A percentile compares a stretch with the other conserved stretches of the same genome.
Evolutionary conservation across 192 early-diverging fungal genomes (phyloP).

Genomic region (Cetraspora pellucida): DNA sequence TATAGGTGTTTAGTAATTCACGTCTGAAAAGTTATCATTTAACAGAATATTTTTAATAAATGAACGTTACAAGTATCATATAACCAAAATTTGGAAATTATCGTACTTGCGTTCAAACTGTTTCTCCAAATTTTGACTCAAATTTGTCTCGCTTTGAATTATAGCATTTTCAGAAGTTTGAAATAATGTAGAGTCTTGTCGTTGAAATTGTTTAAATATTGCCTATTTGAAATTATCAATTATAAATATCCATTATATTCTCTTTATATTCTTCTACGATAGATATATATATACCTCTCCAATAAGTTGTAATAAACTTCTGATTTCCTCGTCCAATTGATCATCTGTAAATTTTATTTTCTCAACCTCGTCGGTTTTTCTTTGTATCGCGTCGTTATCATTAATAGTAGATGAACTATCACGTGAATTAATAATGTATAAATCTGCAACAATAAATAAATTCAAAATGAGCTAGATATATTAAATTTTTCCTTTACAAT

Average conservation of each 20-base stretch:
- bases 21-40: neutral
- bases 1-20: slow-evolving; percentile 9
- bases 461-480: neutral
- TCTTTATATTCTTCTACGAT: neutral
- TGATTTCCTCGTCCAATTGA: slow-evolving; percentile 20
- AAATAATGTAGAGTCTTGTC: slow-evolving; percentile 8
- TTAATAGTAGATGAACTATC: slow-evolving; percentile 1
- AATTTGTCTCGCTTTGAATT: slow-evolving; percentile 1
- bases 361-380: neutral
- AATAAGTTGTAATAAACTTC: slow-evolving; percentile 27
- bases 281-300: slow-evolving; percentile 13
- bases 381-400: neutral
- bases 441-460: neutral
- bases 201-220: slow-evolving; percentile 17
- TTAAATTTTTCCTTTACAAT: too few species aligned
- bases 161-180: slow-evolving; percentile 8
- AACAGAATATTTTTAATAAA: neutral
- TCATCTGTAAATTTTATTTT: slow-evolving; percentile 13
- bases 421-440: neutral
- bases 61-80: neutral
- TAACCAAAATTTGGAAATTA: neutral
- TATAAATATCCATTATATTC: neutral
- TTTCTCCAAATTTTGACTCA: neutral
- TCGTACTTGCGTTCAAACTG: slow-evolving; percentile 27
- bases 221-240: slow-evolving; percentile 3